phyloP scores from a whole-genome alignment of 768 basidiomycete genomes.

The Pilatotrama ljubarskyi region DNA sequence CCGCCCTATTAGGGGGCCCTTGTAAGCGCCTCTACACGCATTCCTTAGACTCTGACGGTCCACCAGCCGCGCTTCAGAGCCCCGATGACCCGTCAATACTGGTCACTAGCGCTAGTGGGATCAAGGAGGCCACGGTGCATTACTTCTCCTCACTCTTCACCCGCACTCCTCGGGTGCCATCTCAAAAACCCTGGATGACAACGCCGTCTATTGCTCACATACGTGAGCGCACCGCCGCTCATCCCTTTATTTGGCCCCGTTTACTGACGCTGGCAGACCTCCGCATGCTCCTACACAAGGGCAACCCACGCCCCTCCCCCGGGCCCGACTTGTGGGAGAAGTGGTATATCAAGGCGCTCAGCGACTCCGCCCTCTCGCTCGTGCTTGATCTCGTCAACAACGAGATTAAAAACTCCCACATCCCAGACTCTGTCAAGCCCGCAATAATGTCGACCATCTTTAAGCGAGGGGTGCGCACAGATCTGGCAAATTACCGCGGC shows the following conservation, averaged over 20 bases:
- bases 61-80: too few species aligned
- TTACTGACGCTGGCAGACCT: constrained; percentile 7
- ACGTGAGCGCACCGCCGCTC: too few species aligned
- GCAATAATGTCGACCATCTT: constrained; percentile 29
- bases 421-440: constrained; percentile 31
- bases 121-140: too few species aligned
- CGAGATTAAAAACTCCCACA: constrained; percentile 24
- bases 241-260: too few species aligned
- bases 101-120: too few species aligned
- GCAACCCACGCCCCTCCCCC: constrained; percentile 33
- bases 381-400: constrained; percentile 34
- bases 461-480: constrained; percentile 28
- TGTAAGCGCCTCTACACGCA: too few species aligned
- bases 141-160: background rate
- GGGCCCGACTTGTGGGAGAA: constrained; percentile 39
- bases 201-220: too few species aligned
- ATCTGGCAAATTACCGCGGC: constrained; percentile 34
- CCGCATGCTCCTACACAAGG: constrained; percentile 27
- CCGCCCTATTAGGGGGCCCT: too few species aligned
- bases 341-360: constrained; percentile 33
- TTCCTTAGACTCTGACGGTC: too few species aligned
- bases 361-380: constrained; percentile 23
- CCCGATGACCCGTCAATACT: too few species aligned
- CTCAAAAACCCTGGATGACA: too few species aligned
- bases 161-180: background rate